These are phyloP conservation scores for Russula sp. DNA, from an alignment of 768 basidiomycete genomes.

Conservation along the genomic window DNA sequence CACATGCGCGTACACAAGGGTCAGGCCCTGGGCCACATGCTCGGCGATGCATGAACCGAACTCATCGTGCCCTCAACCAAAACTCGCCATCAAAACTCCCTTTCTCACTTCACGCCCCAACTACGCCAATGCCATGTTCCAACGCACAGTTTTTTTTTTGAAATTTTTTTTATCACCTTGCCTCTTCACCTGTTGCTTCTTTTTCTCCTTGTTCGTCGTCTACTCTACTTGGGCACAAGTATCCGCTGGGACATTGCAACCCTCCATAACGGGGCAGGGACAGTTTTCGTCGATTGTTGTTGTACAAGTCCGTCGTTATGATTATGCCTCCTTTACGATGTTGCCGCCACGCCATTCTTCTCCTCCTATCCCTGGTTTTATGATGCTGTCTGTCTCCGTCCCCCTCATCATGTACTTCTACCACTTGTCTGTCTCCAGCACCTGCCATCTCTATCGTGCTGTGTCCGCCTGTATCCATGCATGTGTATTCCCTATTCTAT, in stretches of 20 bases:
- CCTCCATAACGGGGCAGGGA: constrained; percentile 20
- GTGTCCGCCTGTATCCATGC: constrained; percentile 23
- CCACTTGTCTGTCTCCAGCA: constrained; percentile 18
- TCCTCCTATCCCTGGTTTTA: neutral
- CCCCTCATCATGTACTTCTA: constrained; percentile 29
- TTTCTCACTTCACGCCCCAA: neutral
- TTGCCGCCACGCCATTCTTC: neutral
- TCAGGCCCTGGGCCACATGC: constrained; percentile 11
- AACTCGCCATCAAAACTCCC: neutral
- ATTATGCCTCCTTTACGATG: constrained; percentile 23
- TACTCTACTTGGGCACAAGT: constrained; percentile 25
- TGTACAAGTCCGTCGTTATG: constrained; percentile 9
- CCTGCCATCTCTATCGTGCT: constrained; percentile 13
- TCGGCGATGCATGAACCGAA: constrained; percentile 23
- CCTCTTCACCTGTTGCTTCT: constrained; percentile 5
- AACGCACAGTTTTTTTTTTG: neutral
- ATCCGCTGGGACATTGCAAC: constrained; percentile 23
- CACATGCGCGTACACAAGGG: constrained; percentile 79
- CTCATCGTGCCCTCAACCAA: constrained; percentile 1
- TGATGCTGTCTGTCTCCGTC: neutral
- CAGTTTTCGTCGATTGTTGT: constrained; percentile 5
- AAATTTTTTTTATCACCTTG: constrained; percentile 3
- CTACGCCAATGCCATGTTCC: constrained; percentile 1
- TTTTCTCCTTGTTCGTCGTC: neutral
- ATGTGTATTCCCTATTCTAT: constrained; percentile 32